Conservation (phyloP, 352 stramenopile genomes). For the Pythium scleroteichum region DNA sequence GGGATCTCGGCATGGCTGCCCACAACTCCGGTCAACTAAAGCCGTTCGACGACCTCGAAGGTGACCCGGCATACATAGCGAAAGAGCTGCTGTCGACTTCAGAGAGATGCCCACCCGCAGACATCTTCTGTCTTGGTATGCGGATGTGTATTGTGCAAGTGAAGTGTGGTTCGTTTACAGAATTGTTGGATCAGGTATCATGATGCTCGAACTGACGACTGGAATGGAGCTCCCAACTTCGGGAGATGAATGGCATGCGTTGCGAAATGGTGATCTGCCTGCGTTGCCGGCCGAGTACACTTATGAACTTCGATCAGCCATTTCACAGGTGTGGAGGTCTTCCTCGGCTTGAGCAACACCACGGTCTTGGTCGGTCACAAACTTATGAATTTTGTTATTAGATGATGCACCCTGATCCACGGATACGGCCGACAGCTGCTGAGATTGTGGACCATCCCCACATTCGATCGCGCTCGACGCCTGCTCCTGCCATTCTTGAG, state of each 20-base stretch:
- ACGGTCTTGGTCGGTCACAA: too few species aligned
- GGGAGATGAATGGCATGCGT: constrained; percentile 67
- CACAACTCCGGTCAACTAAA: constrained; percentile 37
- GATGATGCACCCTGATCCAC: constrained; percentile 66
- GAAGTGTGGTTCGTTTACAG: too few species aligned
- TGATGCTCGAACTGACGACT: constrained; percentile 60
- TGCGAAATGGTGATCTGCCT: constrained; percentile 55
- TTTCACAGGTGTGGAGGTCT: constrained; percentile 46
- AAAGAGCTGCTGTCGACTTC: constrained; percentile 85
- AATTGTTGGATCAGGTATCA: constrained; percentile 46
- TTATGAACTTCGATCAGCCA: constrained; percentile 34
- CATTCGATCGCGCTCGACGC: constrained; percentile 22
- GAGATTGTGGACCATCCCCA: constrained; percentile 36
- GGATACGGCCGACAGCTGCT: constrained; percentile 40
- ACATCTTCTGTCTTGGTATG: constrained; percentile 95
- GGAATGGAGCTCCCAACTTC: constrained; percentile 42
- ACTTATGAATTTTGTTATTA: too few species aligned
- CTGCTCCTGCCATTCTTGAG: constrained; percentile 15
- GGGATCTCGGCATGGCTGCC: constrained; percentile 93
- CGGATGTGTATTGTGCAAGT: not conserved
- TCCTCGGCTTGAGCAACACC: too few species aligned
- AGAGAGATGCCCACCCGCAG: constrained; percentile 67
- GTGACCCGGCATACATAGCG: constrained; percentile 92
- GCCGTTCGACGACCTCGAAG: constrained; percentile 81
- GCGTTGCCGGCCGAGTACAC: constrained; percentile 50